Evolutionary conservation across 2,329 filamentous ascomycete genomes (phyloP).

Genomic region (Rutstroemia sp.): DNA sequence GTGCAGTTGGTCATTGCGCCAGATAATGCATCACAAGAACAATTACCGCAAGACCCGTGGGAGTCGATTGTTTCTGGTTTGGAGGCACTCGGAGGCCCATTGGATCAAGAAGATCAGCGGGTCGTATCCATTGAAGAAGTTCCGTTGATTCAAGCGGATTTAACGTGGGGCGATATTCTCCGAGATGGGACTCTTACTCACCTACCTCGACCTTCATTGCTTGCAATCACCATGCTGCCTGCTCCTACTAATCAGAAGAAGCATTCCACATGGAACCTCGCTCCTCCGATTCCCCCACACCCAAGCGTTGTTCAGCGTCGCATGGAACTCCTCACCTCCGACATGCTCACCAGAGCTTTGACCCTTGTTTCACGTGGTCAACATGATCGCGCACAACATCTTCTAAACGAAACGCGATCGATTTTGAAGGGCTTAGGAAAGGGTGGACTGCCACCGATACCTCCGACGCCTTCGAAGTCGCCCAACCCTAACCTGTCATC

Average conservation of each 20-base stretch:
- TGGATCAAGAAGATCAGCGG: constrained; percentile 80
- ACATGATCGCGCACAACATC: constrained; percentile 86
- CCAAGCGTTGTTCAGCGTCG: constrained; percentile 90
- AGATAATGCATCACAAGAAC: constrained; percentile 71
- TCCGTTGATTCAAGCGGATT: constrained; percentile 87
- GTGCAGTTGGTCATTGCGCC: constrained; percentile 90
- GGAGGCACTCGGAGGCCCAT: constrained; percentile 81
- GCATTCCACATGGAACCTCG: constrained; percentile 54
- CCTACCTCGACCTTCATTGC: constrained; percentile 77
- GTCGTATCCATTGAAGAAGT: constrained; percentile 86
- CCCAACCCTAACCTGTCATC: constrained; percentile 7
- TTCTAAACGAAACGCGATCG: constrained; percentile 86
- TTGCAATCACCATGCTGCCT: constrained; percentile 94
- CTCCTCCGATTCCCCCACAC: constrained; percentile 86
- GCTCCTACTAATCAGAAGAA: constrained; percentile 49
- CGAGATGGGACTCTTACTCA: constrained; percentile 82
- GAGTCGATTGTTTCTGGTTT: constrained; percentile 93
- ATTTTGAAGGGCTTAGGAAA: constrained; percentile 96
- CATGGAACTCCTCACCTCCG: constrained; percentile 95
- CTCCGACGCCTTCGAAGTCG: constrained; percentile 44
- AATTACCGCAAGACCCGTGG: constrained; percentile 89
- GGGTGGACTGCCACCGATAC: constrained; percentile 84
- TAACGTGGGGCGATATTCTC: constrained; percentile 88
- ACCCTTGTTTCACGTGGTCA: constrained; percentile 87
- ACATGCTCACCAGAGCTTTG: constrained; percentile 91